A percentile compares a stretch with the other conserved stretches of the same genome.
phyloP scores from a whole-genome alignment of 1,139 yeast genomes.

The Yamadazyma membranifaciens region DNA sequence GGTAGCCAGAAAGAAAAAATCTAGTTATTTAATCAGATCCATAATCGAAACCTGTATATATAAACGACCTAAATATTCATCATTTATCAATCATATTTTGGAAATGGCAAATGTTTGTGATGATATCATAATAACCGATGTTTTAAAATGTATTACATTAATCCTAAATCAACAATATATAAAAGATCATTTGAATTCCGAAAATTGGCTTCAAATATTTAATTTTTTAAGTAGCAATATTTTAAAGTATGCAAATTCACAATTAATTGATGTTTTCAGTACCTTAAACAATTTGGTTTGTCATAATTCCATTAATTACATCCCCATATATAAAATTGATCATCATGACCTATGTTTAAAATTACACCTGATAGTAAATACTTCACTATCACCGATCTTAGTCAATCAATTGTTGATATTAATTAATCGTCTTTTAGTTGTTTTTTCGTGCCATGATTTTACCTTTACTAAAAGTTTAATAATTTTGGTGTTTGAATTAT shows the following conservation, averaged over 20 bases:
- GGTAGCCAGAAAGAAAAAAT: slow-evolving; percentile 7
- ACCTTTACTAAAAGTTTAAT: slow-evolving; percentile 3
- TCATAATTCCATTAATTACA: slow-evolving; percentile 5
- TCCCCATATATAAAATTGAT: slow-evolving; percentile 3
- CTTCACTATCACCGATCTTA: background rate
- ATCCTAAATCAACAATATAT: slow-evolving; percentile 14
- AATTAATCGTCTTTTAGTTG: slow-evolving; percentile 10
- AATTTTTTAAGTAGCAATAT: slow-evolving; percentile 2
- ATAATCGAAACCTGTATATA: slow-evolving; percentile 10
- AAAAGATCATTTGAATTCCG: slow-evolving; percentile 14
- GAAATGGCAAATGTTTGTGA: slow-evolving; percentile 9
- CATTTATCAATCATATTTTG: slow-evolving; percentile 5
- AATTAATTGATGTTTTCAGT: slow-evolving; percentile 2
- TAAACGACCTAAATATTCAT: slow-evolving; percentile 5
- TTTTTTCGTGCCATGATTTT: slow-evolving; percentile 10
- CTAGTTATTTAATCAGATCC: slow-evolving; percentile 9
- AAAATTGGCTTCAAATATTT: slow-evolving; percentile 10
- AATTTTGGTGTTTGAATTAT: slow-evolving; percentile 8
- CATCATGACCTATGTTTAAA: background rate
- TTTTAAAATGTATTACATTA: slow-evolving; percentile 10
- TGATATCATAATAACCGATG: slow-evolving; percentile 8
- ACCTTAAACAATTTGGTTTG: slow-evolving; percentile 4
- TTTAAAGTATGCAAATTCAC: background rate
- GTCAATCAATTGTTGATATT: slow-evolving; percentile 5
- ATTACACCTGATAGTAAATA: background rate